Conservation (phyloP, 106 monocot genomes). For the Dendrobium chrysotoxum region DNA sequence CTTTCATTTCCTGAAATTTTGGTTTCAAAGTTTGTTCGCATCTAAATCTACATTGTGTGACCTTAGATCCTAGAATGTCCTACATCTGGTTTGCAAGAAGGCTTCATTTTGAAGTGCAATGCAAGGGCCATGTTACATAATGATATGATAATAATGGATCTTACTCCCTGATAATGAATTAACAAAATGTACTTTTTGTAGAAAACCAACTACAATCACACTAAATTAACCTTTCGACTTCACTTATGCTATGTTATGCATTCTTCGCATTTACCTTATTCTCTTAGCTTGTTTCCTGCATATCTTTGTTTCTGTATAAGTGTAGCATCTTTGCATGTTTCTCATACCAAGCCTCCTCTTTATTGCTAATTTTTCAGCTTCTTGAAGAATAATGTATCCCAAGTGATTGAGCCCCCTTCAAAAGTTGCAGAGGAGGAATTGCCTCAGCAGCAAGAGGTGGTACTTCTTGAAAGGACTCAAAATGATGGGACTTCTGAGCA, state of each 20-base stretch:
- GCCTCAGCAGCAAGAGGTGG: slow-evolving; percentile 54
- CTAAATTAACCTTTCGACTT: no score
- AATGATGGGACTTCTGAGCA: slow-evolving; percentile 77
- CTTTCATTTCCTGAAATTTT: no score
- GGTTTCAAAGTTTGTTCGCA: no score
- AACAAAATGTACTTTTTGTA: no score
- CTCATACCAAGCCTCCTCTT: background rate
- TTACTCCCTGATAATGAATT: no score
- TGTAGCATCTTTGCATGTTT: background rate
- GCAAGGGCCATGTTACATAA: no score
- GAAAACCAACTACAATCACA: no score
- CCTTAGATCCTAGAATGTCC: no score
- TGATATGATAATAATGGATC: no score
- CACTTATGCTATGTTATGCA: background rate
- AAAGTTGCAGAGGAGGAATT: slow-evolving; percentile 39
- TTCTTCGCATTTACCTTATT: background rate
- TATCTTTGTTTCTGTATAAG: background rate
- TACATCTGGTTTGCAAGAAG: no score
- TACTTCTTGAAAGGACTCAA: slow-evolving; percentile 66
- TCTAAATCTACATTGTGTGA: no score
- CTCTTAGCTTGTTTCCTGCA: background rate
- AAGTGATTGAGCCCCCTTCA: slow-evolving; percentile 57
- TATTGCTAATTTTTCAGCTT: slow-evolving; percentile 42
- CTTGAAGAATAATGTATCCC: slow-evolving; percentile 58
- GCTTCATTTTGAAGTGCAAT: no score